A percentile compares a stretch with the other conserved stretches of the same genome.
Conservation (phyloP, 768 basidiomycete genomes). For the Obba rivulosa region DNA sequence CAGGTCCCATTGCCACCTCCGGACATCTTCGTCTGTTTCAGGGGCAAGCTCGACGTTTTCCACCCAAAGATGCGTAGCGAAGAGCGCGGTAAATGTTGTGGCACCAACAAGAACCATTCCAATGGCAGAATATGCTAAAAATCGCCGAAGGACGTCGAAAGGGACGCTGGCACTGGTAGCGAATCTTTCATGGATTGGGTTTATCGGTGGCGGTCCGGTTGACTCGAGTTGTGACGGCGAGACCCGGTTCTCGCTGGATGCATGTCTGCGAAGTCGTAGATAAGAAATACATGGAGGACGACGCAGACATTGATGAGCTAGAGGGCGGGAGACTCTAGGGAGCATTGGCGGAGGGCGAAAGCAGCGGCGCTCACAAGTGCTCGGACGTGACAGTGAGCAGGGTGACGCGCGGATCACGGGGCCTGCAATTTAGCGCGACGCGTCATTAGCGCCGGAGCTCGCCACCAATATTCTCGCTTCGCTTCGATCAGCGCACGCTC, state of each 20-base stretch:
- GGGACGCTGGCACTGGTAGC: slow-evolving; percentile 32
- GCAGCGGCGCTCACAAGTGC: neutral
- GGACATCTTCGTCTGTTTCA: slow-evolving; percentile 46
- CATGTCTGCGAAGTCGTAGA: slow-evolving; percentile 2
- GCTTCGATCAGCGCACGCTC: too few relatives aligned
- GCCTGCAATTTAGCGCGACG: too few relatives aligned
- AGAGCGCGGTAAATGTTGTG: slow-evolving; percentile 44
- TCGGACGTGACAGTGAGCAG: neutral
- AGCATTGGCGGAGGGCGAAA: neutral
- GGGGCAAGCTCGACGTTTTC: slow-evolving; percentile 48
- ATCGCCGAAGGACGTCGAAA: slow-evolving; percentile 39
- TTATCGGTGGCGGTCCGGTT: too few relatives aligned
- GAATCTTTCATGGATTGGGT: slow-evolving; percentile 24
- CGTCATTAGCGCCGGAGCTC: too few relatives aligned
- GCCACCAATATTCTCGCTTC: too few relatives aligned
- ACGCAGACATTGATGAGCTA: neutral
- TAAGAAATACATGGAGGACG: neutral
- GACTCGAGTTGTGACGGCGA: too few relatives aligned
- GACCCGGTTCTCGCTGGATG: slow-evolving; percentile 1
- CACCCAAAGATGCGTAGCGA: slow-evolving; percentile 57
- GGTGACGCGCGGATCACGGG: too few relatives aligned
- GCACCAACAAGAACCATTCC: slow-evolving; percentile 38
- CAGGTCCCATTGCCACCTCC: slow-evolving; percentile 64
- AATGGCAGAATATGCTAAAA: slow-evolving; percentile 45
- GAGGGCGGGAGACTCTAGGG: too few relatives aligned